These are phyloP conservation scores for Globisporangium spinosum DNA, from an alignment of 352 stramenopile genomes.

Conservation along the genomic window DNA sequence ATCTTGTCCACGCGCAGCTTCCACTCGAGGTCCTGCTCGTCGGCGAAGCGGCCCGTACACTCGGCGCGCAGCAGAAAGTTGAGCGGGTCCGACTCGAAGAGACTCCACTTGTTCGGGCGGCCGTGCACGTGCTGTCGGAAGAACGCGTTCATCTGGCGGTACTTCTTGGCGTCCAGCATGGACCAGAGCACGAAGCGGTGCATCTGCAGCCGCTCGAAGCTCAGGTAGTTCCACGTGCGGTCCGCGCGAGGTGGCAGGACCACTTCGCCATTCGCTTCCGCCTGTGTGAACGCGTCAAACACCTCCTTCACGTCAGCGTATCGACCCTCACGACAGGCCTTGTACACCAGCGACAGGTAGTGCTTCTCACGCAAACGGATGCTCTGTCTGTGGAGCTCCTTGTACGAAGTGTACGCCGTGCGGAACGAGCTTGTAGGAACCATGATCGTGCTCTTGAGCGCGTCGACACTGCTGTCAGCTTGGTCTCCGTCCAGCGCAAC, in stretches of 20 bases:
- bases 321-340: conserved; percentile 38
- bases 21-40: conserved; percentile 28
- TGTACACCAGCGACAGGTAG: conserved; percentile 64
- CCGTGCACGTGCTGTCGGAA: conserved; percentile 43
- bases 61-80: conserved; percentile 69
- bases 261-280: conserved; percentile 31
- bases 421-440: neutral
- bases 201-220: conserved; percentile 49
- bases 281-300: conserved; percentile 39
- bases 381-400: conserved; percentile 17
- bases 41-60: conserved; percentile 42
- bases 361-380: conserved; percentile 31
- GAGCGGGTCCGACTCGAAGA: conserved; percentile 58
- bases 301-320: conserved; percentile 29
- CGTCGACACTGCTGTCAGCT: neutral
- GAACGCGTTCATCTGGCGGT: conserved; percentile 32
- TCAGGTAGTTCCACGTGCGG: conserved; percentile 40
- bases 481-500: too few relatives aligned
- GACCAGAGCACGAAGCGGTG: conserved; percentile 63
- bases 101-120: conserved; percentile 35
- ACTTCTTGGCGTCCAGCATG: conserved; percentile 34
- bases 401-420: neutral
- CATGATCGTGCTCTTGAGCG: conserved; percentile 13
- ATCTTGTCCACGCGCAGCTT: conserved; percentile 42
- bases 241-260: conserved; percentile 16